Conservation (phyloP, 2,329 filamentous ascomycete genomes). For the Talaromyces sp. region DNA sequence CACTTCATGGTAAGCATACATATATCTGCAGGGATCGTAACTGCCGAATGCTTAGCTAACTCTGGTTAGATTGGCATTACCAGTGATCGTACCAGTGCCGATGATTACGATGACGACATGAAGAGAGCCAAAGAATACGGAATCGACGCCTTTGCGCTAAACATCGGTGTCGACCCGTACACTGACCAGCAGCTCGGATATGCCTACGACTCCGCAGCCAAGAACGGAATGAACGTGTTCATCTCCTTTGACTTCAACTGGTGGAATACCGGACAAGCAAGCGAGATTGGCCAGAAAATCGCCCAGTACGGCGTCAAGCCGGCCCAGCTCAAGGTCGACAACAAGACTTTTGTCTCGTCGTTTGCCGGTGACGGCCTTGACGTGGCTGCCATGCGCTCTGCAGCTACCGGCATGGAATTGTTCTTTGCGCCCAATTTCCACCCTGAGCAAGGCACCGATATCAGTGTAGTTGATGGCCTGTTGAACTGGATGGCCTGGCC, state of each 20-base stretch:
- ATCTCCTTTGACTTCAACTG: constrained; percentile 55
- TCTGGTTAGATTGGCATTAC: constrained; percentile 42
- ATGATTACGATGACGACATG: constrained; percentile 47
- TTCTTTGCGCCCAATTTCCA: constrained; percentile 50
- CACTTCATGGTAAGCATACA: constrained; percentile 11
- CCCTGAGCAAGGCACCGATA: constrained; percentile 32
- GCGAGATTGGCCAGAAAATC: constrained; percentile 41
- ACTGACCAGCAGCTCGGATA: constrained; percentile 42
- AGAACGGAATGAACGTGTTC: constrained; percentile 48
- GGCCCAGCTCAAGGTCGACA: constrained; percentile 47
- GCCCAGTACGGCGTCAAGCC: constrained; percentile 39
- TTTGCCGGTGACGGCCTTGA: constrained; percentile 48
- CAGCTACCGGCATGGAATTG: constrained; percentile 38
- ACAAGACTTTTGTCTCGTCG: constrained; percentile 49
- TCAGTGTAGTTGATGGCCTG: constrained; percentile 35
- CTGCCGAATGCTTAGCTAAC: background rate
- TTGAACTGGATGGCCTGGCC: constrained; percentile 45
- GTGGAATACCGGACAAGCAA: constrained; percentile 34
- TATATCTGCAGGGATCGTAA: background rate
- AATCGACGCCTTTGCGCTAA: constrained; percentile 49
- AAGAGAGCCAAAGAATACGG: constrained; percentile 36
- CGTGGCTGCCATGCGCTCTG: constrained; percentile 34
- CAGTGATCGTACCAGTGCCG: constrained; percentile 36
- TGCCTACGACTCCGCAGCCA: constrained; percentile 47
- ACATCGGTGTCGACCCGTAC: constrained; percentile 43